Conservation (phyloP, 1,139 yeast genomes). For the Geotrichum aggregatum region DNA sequence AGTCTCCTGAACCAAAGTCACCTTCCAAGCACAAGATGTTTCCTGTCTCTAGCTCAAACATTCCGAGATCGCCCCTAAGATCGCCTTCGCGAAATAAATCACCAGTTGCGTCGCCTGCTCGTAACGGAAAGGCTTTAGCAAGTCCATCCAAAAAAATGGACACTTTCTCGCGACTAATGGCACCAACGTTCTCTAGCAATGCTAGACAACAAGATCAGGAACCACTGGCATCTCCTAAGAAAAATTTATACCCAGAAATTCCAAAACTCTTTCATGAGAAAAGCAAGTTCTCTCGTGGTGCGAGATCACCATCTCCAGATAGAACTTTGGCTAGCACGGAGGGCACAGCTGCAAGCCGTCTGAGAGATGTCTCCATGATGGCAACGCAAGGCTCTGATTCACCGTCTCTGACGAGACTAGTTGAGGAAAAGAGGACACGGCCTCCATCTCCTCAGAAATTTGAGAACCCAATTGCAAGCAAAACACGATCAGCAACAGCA, state of each 20-base stretch:
- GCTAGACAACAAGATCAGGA: conserved; percentile 8
- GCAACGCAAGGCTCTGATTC: conserved; percentile 1
- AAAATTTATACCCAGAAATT: conserved; percentile 10
- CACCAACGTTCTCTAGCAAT: conserved; percentile 16
- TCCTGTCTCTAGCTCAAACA: background rate
- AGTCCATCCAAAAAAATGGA: conserved; percentile 9
- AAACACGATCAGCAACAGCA: conserved; percentile 7
- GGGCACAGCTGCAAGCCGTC: background rate
- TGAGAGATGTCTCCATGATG: background rate
- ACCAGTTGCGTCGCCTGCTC: background rate
- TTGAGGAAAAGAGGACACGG: background rate
- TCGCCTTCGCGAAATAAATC: conserved; percentile 7
- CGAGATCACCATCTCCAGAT: conserved; percentile 7
- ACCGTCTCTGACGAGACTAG: background rate
- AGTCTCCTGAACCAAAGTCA: background rate
- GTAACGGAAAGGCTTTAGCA: background rate
- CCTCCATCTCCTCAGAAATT: conserved; percentile 1
- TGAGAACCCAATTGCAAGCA: conserved; percentile 1
- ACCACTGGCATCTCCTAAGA: background rate
- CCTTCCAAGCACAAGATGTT: conserved; percentile 9
- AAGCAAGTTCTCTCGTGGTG: background rate
- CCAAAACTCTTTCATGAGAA: conserved; percentile 7
- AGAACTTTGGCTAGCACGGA: background rate
- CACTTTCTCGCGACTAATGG: conserved; percentile 11
- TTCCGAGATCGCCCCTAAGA: conserved; percentile 8